phyloP scores from a whole-genome alignment of 352 stramenopile genomes.

The Pythium scleroteichum region DNA sequence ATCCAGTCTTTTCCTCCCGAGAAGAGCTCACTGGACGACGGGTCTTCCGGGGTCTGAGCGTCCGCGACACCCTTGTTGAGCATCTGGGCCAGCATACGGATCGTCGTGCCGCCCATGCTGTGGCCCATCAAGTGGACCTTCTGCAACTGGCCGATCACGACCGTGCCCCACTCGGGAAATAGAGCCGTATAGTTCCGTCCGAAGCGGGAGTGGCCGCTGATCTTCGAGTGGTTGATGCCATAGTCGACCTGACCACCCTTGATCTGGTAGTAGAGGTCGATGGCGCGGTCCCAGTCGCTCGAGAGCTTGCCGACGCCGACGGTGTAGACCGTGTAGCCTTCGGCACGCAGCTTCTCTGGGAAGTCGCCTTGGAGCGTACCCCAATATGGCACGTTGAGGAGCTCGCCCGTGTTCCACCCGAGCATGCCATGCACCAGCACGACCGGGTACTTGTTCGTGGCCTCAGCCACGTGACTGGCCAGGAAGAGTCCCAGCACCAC shows the following conservation, averaged over 20 bases:
- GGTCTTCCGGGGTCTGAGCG: conserved; percentile 10
- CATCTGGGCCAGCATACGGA: conserved; percentile 19
- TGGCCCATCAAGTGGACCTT: conserved; percentile 33
- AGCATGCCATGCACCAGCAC: conserved; percentile 56
- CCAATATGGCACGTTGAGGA: conserved; percentile 56
- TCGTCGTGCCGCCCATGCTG: conserved; percentile 20
- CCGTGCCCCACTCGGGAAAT: conserved; percentile 28
- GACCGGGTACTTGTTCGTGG: conserved; percentile 43
- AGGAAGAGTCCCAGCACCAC: neutral
- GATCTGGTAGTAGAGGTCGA: conserved; percentile 63
- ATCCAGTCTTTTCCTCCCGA: conserved; percentile 24
- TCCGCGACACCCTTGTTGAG: conserved; percentile 14
- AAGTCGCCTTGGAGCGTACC: conserved; percentile 47
- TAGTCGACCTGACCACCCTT: conserved; percentile 27
- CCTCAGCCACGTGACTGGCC: neutral
- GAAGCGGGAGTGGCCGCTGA: conserved; percentile 36
- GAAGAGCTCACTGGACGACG: conserved; percentile 7
- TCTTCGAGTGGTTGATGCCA: conserved; percentile 33
- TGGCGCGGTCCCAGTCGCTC: conserved; percentile 67
- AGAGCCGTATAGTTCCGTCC: conserved; percentile 21
- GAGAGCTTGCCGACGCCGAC: conserved; percentile 52
- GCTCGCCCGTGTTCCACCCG: conserved; percentile 44
- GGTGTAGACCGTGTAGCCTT: conserved; percentile 55
- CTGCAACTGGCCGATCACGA: conserved; percentile 24
- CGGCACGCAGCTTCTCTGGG: conserved; percentile 36